These are phyloP conservation scores for Chaetomium globosum DNA, from an alignment of 2,329 filamentous ascomycete genomes.

Conservation along the genomic window DNA sequence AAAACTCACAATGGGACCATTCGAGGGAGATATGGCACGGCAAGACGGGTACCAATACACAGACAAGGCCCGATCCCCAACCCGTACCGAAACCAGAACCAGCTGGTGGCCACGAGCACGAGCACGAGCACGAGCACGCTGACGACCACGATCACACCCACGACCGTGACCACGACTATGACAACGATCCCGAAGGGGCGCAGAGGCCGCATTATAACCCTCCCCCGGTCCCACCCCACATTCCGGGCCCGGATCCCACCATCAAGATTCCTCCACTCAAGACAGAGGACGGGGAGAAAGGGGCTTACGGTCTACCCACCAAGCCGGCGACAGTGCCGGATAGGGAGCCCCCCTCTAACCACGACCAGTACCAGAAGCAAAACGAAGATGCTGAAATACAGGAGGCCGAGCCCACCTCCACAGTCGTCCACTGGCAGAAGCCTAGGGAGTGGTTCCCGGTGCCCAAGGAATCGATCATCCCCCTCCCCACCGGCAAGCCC, in stretches of 20 bases:
- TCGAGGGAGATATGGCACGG: conserved; percentile 32
- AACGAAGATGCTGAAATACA: conserved; percentile 30
- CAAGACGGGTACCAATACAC: conserved; percentile 16
- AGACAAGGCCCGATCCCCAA: conserved; percentile 14
- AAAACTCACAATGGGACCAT: conserved; percentile 45
- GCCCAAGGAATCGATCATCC: conserved; percentile 68
- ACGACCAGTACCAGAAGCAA: conserved; percentile 35
- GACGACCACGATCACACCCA: not conserved
- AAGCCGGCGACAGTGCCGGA: conserved; percentile 40
- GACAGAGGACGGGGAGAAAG: conserved; percentile 37
- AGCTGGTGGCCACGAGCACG: not conserved
- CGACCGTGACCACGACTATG: conserved; percentile 5
- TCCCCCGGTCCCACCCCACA: not conserved
- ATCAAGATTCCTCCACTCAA: conserved; percentile 40
- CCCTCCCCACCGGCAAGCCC: conserved; percentile 71
- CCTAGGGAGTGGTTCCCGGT: conserved; percentile 78
- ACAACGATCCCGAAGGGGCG: conserved; percentile 3
- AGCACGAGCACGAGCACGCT: not conserved
- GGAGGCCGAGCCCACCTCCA: conserved; percentile 33
- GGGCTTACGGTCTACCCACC: conserved; percentile 38
- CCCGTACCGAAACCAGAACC: conserved; percentile 13
- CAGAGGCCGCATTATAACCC: not conserved
- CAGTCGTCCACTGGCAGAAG: conserved; percentile 70
- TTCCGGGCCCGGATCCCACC: conserved; percentile 12
- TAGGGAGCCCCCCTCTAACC: conserved; percentile 35